Conservation (phyloP, 2,329 filamentous ascomycete species). For the Teratosphaeria epicoccoides region DNA sequence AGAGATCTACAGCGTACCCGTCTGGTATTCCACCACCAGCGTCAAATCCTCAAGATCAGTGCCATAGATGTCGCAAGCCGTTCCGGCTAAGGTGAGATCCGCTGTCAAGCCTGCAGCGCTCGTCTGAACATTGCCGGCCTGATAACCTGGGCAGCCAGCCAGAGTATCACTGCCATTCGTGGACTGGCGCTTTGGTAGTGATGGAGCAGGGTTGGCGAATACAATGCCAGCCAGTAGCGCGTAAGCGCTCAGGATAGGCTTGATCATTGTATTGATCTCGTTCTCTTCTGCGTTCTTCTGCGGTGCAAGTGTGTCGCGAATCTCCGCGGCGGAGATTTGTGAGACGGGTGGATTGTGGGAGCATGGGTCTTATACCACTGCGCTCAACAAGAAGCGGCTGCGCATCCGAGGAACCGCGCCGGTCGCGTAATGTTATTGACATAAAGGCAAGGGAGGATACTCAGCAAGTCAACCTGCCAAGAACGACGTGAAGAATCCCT, state of each 20-base stretch:
- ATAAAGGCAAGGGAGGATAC: neutral
- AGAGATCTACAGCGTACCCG: constrained; percentile 31
- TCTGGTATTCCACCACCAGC: constrained; percentile 52
- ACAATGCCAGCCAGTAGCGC: neutral
- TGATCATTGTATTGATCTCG: too few relatives aligned
- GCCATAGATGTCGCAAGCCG: constrained; percentile 52
- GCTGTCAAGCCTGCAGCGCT: constrained; percentile 52
- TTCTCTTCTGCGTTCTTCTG: too few relatives aligned
- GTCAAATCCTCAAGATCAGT: constrained; percentile 46
- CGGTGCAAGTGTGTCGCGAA: neutral
- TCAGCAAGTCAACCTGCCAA: too few relatives aligned
- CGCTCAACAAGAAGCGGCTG: neutral
- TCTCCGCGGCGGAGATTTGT: neutral
- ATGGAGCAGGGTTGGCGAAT: neutral
- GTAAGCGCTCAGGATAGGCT: neutral
- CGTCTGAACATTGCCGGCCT: constrained; percentile 48
- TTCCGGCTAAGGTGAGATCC: constrained; percentile 57
- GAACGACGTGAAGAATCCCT: too few relatives aligned
- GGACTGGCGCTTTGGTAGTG: neutral
- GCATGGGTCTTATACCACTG: neutral
- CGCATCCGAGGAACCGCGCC: neutral
- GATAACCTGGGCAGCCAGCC: constrained; percentile 57
- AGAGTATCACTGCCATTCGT: neutral
- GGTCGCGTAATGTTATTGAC: too few relatives aligned
- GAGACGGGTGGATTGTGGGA: neutral